phyloP scores from a whole-genome alignment of 208 protist species.

The Acanthamoeba royreba region DNA sequence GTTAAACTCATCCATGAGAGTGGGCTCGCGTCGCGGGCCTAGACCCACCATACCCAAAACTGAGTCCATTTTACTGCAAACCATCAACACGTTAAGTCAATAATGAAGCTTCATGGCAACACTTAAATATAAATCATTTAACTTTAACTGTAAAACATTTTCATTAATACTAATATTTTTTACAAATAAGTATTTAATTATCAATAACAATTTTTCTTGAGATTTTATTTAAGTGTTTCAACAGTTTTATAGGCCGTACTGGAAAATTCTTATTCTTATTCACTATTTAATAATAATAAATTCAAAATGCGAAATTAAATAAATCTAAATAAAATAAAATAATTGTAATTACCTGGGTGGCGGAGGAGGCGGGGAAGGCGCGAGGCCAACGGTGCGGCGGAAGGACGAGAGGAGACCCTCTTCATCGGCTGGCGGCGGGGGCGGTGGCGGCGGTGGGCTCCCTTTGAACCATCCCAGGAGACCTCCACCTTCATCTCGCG shows the following conservation, averaged over 20 bases:
- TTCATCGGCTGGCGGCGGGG: background rate
- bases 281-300: background rate
- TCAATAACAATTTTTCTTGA: no score
- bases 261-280: no score
- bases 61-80: background rate
- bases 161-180: no score
- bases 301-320: background rate
- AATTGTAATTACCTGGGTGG: background rate
- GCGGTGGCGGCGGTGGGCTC: background rate
- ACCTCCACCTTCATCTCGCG: no score
- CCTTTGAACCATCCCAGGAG: background rate
- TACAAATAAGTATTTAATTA: no score
- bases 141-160: no score
- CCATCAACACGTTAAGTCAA: background rate
- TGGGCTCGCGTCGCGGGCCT: background rate
- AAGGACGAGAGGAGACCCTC: background rate
- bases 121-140: no score
- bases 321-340: background rate
- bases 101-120: no score
- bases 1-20: background rate
- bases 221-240: no score
- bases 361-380: background rate
- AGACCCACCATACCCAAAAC: background rate
- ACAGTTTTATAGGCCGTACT: no score
- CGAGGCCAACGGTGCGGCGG: background rate